These are phyloP conservation scores for Macadamia integrifolia DNA, from an alignment of 164 flowering plant species.

Conservation along the genomic window DNA sequence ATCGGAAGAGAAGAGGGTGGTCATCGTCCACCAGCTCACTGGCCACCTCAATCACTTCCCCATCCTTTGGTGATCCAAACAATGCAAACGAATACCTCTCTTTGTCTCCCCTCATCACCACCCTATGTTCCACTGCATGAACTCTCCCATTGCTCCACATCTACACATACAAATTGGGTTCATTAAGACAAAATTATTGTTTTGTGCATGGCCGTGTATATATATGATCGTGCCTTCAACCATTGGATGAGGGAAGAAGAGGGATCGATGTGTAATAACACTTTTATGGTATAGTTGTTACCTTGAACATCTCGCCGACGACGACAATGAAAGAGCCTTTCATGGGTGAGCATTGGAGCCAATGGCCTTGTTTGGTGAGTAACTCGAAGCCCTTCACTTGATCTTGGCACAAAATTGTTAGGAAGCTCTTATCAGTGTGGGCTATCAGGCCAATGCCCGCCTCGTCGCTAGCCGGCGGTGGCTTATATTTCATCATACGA, in stretches of 20 bases:
- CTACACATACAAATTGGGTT: slow-evolving; percentile 15
- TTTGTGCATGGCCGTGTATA: too few relatives aligned
- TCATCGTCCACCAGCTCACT: slow-evolving; percentile 47
- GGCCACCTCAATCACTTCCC: slow-evolving; percentile 29
- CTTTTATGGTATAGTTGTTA: background rate
- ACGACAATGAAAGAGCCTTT: slow-evolving; percentile 23
- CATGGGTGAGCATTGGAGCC: slow-evolving; percentile 20
- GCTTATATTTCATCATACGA: slow-evolving; percentile 42
- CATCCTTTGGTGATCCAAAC: slow-evolving; percentile 38
- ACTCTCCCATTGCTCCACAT: slow-evolving; percentile 68
- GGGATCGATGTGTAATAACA: too few relatives aligned
- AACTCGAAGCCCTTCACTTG: slow-evolving; percentile 40
- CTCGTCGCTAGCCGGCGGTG: slow-evolving; percentile 14
- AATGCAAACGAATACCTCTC: slow-evolving; percentile 39
- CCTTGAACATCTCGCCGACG: slow-evolving; percentile 46
- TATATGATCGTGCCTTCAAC: too few relatives aligned
- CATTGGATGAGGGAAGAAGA: too few relatives aligned
- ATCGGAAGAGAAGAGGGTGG: slow-evolving; percentile 45
- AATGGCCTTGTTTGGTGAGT: slow-evolving; percentile 28
- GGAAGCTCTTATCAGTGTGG: slow-evolving; percentile 28
- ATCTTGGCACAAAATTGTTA: slow-evolving; percentile 15
- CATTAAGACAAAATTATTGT: too few relatives aligned
- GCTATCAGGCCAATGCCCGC: slow-evolving; percentile 25
- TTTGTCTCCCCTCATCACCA: slow-evolving; percentile 37
- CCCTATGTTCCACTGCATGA: slow-evolving; percentile 46